Evolutionary conservation across 345 rosid genomes (phyloP).

Genomic region (Orychophragmus violaceus): DNA sequence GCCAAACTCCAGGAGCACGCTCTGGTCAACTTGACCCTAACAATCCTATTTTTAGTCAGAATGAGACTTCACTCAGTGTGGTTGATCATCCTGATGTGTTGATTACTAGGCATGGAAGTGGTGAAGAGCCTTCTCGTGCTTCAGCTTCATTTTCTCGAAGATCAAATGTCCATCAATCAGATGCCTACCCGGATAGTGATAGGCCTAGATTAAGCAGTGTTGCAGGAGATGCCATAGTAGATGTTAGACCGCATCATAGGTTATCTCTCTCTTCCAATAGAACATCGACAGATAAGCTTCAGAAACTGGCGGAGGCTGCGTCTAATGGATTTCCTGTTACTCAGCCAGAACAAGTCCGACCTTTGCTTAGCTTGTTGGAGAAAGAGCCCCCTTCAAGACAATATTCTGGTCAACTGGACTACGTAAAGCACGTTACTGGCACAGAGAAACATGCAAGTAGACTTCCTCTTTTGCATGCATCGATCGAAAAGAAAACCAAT

Average conservation of each 20-base stretch:
- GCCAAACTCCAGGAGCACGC: slow-evolving; percentile 48
- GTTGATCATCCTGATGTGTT: slow-evolving; percentile 50
- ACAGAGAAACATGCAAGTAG: slow-evolving; percentile 84
- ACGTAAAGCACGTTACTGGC: slow-evolving; percentile 67
- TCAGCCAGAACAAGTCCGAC: slow-evolving; percentile 83
- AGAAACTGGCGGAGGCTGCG: slow-evolving; percentile 50
- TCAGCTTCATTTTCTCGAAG: slow-evolving; percentile 65
- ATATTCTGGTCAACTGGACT: slow-evolving; percentile 85
- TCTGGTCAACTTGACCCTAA: slow-evolving; percentile 71
- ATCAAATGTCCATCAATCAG: slow-evolving; percentile 50
- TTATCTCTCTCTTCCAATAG: slow-evolving; percentile 41
- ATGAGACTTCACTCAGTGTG: slow-evolving; percentile 41
- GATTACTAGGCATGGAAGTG: slow-evolving; percentile 53
- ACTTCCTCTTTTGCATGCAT: slow-evolving; percentile 74
- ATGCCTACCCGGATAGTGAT: slow-evolving; percentile 49
- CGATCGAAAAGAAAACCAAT: slow-evolving; percentile 73
- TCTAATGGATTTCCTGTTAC: slow-evolving; percentile 51
- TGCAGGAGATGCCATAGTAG: slow-evolving; percentile 36
- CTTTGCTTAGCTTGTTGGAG: slow-evolving; percentile 94
- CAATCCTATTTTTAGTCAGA: slow-evolving; percentile 52
- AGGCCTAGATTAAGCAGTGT: slow-evolving; percentile 56
- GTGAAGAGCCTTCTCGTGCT: slow-evolving; percentile 62
- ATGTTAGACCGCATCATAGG: slow-evolving; percentile 47
- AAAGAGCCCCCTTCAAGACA: slow-evolving; percentile 87
- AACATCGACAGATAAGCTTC: slow-evolving; percentile 66